phyloP scores from a whole-genome alignment of 805 yeast species.

The Kockiozyma suomiensis region DNA sequence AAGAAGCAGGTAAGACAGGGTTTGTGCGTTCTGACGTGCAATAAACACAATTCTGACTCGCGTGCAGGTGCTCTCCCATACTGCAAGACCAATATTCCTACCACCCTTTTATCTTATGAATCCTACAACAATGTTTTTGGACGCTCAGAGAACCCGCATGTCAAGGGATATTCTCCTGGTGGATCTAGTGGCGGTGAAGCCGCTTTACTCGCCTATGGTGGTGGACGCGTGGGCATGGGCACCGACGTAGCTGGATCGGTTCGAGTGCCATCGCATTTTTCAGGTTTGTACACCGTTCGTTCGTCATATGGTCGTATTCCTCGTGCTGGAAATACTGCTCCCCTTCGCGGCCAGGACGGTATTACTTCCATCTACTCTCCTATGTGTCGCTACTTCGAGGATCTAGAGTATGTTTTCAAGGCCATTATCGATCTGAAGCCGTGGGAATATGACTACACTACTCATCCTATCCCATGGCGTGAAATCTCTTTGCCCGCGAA shows the following conservation, averaged over 20 bases:
- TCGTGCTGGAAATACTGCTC: constrained; percentile 45
- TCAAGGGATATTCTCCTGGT: constrained; percentile 51
- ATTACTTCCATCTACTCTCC: constrained; percentile 52
- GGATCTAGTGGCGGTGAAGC: constrained; percentile 64
- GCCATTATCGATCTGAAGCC: constrained; percentile 53
- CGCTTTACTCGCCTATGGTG: constrained; percentile 50
- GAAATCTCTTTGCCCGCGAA: constrained; percentile 44
- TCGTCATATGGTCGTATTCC: constrained; percentile 57
- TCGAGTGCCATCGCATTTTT: constrained; percentile 57
- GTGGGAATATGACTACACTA: constrained; percentile 56
- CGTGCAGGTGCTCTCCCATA: constrained; percentile 51
- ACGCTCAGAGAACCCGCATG: constrained; percentile 50
- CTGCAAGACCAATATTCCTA: constrained; percentile 60
- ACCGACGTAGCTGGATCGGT: constrained; percentile 63
- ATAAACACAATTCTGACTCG: constrained; percentile 11
- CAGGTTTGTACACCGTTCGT: constrained; percentile 54
- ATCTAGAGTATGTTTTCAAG: constrained; percentile 54
- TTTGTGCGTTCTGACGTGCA: constrained; percentile 41
- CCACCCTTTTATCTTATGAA: constrained; percentile 48
- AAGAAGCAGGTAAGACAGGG: constrained; percentile 43
- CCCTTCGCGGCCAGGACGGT: constrained; percentile 53
- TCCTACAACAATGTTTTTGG: constrained; percentile 51
- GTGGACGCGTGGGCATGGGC: constrained; percentile 57
- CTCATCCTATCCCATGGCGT: constrained; percentile 56
- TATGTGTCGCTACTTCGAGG: constrained; percentile 52